phyloP scores from a whole-genome alignment of 768 basidiomycete genomes.

The Collybia nuda region DNA sequence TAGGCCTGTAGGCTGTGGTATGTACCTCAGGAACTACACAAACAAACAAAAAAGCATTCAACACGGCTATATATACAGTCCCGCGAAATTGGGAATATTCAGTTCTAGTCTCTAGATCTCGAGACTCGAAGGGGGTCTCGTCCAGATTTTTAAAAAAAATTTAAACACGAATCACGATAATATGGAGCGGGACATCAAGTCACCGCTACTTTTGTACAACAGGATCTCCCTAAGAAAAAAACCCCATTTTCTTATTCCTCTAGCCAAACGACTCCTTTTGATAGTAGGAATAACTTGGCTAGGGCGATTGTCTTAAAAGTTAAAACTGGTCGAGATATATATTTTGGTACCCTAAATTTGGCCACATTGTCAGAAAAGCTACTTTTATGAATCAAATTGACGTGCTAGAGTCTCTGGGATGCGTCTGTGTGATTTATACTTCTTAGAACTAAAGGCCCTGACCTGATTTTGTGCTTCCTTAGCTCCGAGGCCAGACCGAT shows the following conservation, averaged over 20 bases:
- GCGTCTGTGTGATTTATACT: conserved; percentile 20
- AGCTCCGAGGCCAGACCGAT: conserved; percentile 20
- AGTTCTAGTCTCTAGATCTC: too few relatives aligned
- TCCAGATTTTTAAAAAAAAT: too few relatives aligned
- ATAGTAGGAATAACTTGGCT: conserved; percentile 7
- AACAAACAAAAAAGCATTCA: too few relatives aligned
- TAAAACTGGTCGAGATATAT: conserved; percentile 4
- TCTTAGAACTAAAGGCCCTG: conserved; percentile 23
- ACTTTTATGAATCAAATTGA: conserved; percentile 6
- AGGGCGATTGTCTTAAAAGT: conserved; percentile 10
- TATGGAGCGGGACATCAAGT: too few relatives aligned
- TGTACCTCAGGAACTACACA: too few relatives aligned
- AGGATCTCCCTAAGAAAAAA: conserved; percentile 2
- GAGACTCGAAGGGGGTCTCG: too few relatives aligned
- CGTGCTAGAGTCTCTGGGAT: conserved; percentile 14
- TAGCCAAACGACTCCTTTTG: conserved; percentile 14
- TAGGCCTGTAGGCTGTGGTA: too few relatives aligned
- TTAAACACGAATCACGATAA: too few relatives aligned
- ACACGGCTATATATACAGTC: too few relatives aligned
- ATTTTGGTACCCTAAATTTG: conserved; percentile 7
- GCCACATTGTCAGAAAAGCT: conserved; percentile 1
- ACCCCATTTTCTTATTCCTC: conserved; percentile 13
- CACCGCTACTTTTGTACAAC: background rate
- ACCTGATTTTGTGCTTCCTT: conserved; percentile 24
- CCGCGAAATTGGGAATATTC: too few relatives aligned